These are phyloP conservation scores for Ascochyta rabiei DNA, from an alignment of 2,329 filamentous ascomycete genomes.

Conservation along the genomic window DNA sequence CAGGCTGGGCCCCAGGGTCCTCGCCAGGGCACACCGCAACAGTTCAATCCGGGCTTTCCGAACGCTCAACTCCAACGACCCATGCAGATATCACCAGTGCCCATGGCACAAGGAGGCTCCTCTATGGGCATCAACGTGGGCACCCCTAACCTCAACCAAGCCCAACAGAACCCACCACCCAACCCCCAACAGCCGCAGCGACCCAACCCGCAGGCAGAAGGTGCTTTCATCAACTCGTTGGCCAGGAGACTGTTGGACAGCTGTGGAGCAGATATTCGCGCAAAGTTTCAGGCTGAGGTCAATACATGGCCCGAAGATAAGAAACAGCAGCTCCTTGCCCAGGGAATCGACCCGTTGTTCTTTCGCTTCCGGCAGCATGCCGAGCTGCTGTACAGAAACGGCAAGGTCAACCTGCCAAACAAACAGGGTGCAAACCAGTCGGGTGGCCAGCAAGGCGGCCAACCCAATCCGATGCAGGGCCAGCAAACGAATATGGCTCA, in stretches of 20 bases:
- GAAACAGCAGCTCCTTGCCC: conserved; percentile 52
- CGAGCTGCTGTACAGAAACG: conserved; percentile 38
- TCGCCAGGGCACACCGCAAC: conserved; percentile 50
- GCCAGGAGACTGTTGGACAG: conserved; percentile 56
- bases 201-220: conserved; percentile 27
- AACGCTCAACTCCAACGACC: conserved; percentile 57
- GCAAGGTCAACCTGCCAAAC: conserved; percentile 24
- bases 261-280: conserved; percentile 57
- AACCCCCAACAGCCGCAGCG: conserved; percentile 38
- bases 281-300: conserved; percentile 50
- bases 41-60: conserved; percentile 52
- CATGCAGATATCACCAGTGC: conserved; percentile 59
- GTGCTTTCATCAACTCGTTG: conserved; percentile 50
- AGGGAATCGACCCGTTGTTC: conserved; percentile 57
- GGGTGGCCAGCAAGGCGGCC: conserved; percentile 36
- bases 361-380: conserved; percentile 59
- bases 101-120: conserved; percentile 42
- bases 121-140: conserved; percentile 42
- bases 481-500: conserved; percentile 37
- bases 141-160: conserved; percentile 32
- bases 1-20: conserved; percentile 43
- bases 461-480: conserved; percentile 36
- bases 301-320: conserved; percentile 54
- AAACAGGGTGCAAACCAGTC: conserved; percentile 22
- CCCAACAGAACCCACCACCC: conserved; percentile 39